phyloP scores from a whole-genome alignment of 768 basidiomycete genomes.

The Candolleomyces eurysporus region DNA sequence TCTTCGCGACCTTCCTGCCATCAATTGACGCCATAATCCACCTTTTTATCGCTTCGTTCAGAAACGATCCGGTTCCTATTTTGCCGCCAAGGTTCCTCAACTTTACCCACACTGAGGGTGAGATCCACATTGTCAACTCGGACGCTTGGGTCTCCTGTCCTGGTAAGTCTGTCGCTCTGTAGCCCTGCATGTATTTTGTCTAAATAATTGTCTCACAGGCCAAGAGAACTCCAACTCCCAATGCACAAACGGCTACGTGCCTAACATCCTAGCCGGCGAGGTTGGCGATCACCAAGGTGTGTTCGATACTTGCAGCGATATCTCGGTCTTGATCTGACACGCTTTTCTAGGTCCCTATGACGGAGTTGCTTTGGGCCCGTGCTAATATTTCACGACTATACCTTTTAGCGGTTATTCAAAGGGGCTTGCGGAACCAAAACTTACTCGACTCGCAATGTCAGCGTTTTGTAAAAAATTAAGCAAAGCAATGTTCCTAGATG shows the following conservation, averaged over 20 bases:
- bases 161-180: conserved; percentile 11
- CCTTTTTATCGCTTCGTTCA: background rate
- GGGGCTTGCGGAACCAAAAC: too few species aligned
- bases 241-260: conserved; percentile 55
- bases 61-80: conserved; percentile 48
- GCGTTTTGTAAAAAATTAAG: too few species aligned
- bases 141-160: conserved; percentile 35
- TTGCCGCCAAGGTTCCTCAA: conserved; percentile 50
- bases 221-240: conserved; percentile 54
- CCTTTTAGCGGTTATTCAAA: too few species aligned
- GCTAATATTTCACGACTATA: too few species aligned
- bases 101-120: conserved; percentile 51
- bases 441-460: too few species aligned
- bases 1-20: background rate
- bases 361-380: background rate
- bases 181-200: background rate
- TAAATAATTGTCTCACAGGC: conserved; percentile 18
- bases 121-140: conserved; percentile 48
- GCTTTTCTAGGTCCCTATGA: conserved; percentile 7
- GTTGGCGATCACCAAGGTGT: conserved; percentile 47
- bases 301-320: conserved; percentile 6
- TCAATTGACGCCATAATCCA: background rate
- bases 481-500: too few species aligned
- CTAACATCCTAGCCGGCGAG: conserved; percentile 48
- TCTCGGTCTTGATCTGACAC: too few species aligned